Evolutionary conservation across 176 grass and related monocot species (phyloP), one percentile per base, ranked within the genome.

Genomic region (Olyra latifolia): DNA sequence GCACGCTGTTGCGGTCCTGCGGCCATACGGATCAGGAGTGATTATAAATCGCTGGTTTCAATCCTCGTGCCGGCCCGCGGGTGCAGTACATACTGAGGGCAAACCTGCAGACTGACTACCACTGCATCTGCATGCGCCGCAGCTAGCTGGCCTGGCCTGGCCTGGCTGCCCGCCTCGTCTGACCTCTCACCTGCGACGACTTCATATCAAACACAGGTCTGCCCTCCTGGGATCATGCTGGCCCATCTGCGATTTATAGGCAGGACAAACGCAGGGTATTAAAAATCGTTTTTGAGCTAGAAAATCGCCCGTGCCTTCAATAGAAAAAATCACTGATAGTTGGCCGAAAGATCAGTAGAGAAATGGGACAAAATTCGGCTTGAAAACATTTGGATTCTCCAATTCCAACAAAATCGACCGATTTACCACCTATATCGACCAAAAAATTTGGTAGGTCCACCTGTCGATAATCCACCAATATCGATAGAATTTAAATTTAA

Each of bases 201-300:
- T 48, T 66, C 63, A 22, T 42, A 23, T 66, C 22, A 14, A 8
- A 14, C 17, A 44, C 69, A 35, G 17, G 3, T 46, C 7, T 54
- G 22, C 54, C 8, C 1, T 8, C 24, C 39, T 67, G 5, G 11
- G 11, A 46, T 27, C 12, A 3, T 17, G 1, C 8, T 27, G 10
- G 25, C 52, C 6, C 25, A 46, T 4, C 44, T 15, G 10, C 40
- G 2, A 48, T 28, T 70, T 70, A 4, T 65, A 69, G 10, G 2
- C 22, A 25, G 2, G 42, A 84, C 25, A 27, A 49, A 60, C 62
- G n/a, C n/a, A n/a, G n/a, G n/a, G n/a, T n/a, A n/a, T n/a, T n/a
- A n/a, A n/a, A n/a, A n/a, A 3, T 67, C 72, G 62, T 67, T 84
- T 19, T 76, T 72, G 8, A 30, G n/a, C n/a, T n/a, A n/a, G n/a